phyloP scores from a whole-genome alignment of 1,284 basidiomycete genomes.

The Ganoderma sp. region DNA sequence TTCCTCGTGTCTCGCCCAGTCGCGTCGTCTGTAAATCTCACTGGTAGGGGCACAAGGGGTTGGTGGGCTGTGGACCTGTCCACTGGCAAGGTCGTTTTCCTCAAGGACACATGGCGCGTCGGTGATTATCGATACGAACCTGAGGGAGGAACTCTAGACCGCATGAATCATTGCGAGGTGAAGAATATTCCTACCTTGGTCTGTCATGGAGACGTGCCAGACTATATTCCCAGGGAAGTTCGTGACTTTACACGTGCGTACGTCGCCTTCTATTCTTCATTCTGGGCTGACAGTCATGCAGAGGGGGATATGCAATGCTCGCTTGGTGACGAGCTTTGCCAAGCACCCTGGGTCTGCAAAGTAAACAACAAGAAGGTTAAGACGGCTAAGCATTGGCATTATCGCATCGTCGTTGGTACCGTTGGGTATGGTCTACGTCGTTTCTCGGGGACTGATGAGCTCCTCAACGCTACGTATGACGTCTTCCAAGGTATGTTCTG shows the following conservation, averaged over 20 bases:
- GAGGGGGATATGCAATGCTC: constrained; percentile 1
- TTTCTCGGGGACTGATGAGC: constrained; percentile 13
- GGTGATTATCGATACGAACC: too few relatives aligned
- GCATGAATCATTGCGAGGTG: not conserved
- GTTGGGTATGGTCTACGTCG: constrained; percentile 15
- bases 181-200: not conserved
- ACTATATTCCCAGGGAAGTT: not conserved
- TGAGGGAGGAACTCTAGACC: too few relatives aligned
- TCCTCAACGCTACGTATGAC: constrained; percentile 17
- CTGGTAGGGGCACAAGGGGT: constrained; percentile 9
- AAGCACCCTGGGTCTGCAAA: not conserved
- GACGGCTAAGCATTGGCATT: constrained; percentile 3
- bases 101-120: constrained; percentile 24
- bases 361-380: not conserved
- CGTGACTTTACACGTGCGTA: not conserved
- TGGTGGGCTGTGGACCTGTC: constrained; percentile 18
- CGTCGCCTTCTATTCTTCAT: not conserved
- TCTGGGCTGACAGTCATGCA: not conserved
- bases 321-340: not conserved
- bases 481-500: constrained; percentile 17
- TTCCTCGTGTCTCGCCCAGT: constrained; percentile 21
- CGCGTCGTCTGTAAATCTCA: not conserved
- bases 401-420: constrained; percentile 16
- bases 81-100: constrained; percentile 8
- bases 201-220: not conserved